Evolutionary conservation across 148 eudicot genomes (phyloP).

Genomic region (Rhododendron ovatum): DNA sequence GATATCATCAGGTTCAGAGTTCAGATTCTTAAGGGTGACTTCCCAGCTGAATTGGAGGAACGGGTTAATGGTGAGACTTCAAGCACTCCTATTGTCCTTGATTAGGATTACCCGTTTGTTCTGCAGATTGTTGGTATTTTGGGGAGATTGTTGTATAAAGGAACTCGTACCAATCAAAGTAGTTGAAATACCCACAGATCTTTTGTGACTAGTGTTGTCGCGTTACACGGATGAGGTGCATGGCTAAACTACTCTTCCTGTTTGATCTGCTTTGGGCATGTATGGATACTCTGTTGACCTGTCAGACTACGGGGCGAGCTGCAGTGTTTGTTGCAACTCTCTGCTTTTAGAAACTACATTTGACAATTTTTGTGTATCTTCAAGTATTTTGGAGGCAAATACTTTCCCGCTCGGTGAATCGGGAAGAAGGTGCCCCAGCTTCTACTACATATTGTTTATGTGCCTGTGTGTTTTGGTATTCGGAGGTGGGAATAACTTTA

Average conservation of each 20-base stretch:
- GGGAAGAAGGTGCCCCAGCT: not conserved
- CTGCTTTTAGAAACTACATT: not conserved
- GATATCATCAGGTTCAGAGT: slow-evolving; percentile 25
- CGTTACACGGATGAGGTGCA: not conserved
- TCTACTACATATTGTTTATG: not conserved
- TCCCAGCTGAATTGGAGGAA: slow-evolving; percentile 22
- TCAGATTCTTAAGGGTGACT: slow-evolving; percentile 35
- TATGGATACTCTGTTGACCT: not conserved
- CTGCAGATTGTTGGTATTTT: not conserved
- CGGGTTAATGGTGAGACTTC: not conserved
- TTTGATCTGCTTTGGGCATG: not conserved
- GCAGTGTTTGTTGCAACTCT: not conserved
- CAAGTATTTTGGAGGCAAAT: not conserved
- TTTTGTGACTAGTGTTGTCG: not conserved
- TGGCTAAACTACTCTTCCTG: not conserved
- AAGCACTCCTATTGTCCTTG: slow-evolving; percentile 7
- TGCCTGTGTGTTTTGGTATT: not conserved
- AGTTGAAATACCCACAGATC: not conserved
- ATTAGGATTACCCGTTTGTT: not conserved
- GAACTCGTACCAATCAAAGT: not conserved
- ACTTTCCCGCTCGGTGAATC: not conserved
- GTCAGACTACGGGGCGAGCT: not conserved
- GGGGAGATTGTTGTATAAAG: not conserved
- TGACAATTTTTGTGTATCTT: not conserved
- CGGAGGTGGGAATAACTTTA: not conserved